Conservation (phyloP, 2,329 filamentous ascomycete genomes). For the Talaromyces sp. region DNA sequence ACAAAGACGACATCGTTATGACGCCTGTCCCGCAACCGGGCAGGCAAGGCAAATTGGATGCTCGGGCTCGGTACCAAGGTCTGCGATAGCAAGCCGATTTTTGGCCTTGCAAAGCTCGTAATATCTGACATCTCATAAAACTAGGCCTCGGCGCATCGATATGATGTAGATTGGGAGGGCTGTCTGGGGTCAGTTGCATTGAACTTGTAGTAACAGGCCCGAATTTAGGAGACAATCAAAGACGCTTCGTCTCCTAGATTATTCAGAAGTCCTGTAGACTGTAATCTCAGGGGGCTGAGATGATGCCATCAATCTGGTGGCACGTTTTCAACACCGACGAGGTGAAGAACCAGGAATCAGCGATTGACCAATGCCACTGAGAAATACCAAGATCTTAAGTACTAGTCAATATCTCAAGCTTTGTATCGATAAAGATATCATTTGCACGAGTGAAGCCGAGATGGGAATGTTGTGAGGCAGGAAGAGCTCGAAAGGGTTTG, state of each 20-base stretch:
- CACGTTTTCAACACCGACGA: background rate
- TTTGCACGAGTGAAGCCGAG: background rate
- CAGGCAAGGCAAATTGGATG: constrained; percentile 73
- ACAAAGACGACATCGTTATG: constrained; percentile 84
- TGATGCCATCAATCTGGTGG: background rate
- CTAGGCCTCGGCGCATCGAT: background rate
- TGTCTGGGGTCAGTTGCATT: background rate
- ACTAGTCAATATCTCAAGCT: background rate
- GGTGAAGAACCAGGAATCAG: background rate
- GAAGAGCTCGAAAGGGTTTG: constrained; percentile 3
- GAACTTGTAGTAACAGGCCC: background rate
- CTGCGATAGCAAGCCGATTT: constrained; percentile 70
- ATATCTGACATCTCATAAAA: background rate
- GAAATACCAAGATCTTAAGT: no score
- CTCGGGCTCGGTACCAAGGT: constrained; percentile 75
- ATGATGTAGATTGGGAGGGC: background rate
- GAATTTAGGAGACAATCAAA: background rate
- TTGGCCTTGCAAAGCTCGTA: constrained; percentile 39
- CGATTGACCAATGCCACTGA: background rate
- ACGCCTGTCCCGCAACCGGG: constrained; percentile 65
- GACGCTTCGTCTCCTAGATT: background rate
- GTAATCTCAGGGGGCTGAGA: background rate
- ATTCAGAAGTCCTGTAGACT: background rate
- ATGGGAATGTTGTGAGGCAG: background rate
- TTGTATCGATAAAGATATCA: background rate